Percentiles rank a stretch among this genome's conserved stretches.
Evolutionary conservation across 108 stramenopile species (phyloP).

Genomic region (Nitzschia sp.): DNA sequence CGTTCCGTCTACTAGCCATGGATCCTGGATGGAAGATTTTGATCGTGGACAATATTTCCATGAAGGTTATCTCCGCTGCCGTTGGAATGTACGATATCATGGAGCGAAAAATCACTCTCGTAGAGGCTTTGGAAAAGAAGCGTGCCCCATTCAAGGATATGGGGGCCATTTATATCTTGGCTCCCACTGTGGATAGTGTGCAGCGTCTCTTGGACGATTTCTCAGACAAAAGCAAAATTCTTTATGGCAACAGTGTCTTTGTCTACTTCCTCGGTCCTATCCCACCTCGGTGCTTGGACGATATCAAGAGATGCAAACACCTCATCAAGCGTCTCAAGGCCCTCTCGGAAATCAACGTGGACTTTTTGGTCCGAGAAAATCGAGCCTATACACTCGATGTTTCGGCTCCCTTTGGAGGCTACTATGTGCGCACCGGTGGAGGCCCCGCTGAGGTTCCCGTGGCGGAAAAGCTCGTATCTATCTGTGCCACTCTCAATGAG

Average conservation of each 20-base stretch:
- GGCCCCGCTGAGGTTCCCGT: slow-evolving; percentile 45
- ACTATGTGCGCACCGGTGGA: slow-evolving; percentile 37
- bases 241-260: slow-evolving; percentile 86
- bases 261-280: slow-evolving; percentile 85
- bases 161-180: slow-evolving; percentile 87
- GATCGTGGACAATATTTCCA: slow-evolving; percentile 71
- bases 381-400: slow-evolving; percentile 91
- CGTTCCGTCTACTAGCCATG: slow-evolving; percentile 19
- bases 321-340: slow-evolving; percentile 84
- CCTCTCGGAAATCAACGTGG: slow-evolving; percentile 88
- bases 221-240: slow-evolving; percentile 44
- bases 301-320: slow-evolving; percentile 82
- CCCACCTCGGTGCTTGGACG: slow-evolving; percentile 58
- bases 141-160: slow-evolving; percentile 93
- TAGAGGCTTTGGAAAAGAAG: slow-evolving; percentile 83
- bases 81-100: slow-evolving; percentile 93
- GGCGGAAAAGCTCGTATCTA: slow-evolving; percentile 85
- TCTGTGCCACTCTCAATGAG: slow-evolving; percentile 96
- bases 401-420: slow-evolving; percentile 41
- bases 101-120: slow-evolving; percentile 85
- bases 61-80: slow-evolving; percentile 78
- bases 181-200: slow-evolving; percentile 81
- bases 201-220: slow-evolving; percentile 70
- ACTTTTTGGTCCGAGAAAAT: slow-evolving; percentile 89
- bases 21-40: slow-evolving; percentile 65